These are phyloP conservation scores for Myxozyma mucilagina DNA, from an alignment of 805 yeast genomes.

Conservation along the genomic window DNA sequence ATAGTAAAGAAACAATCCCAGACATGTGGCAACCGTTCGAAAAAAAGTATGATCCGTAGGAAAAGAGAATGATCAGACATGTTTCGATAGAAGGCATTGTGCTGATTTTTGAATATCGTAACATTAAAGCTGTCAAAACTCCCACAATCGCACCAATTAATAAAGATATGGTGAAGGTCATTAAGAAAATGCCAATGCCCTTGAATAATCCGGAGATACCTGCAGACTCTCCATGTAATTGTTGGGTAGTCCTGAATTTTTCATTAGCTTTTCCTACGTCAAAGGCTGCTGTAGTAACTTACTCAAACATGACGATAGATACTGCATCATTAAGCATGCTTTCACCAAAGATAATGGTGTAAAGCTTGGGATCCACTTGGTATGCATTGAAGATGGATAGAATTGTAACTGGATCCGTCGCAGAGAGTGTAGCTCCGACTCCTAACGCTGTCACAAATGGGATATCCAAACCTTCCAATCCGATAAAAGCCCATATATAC, in stretches of 20 bases:
- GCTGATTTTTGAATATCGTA: constrained; percentile 90
- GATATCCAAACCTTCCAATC: constrained; percentile 81
- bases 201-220: constrained; percentile 77
- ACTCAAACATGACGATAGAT: constrained; percentile 95
- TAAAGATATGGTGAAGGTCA: constrained; percentile 89
- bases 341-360: constrained; percentile 97
- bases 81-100: constrained; percentile 97
- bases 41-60: constrained; percentile 94
- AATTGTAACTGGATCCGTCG: constrained; percentile 98
- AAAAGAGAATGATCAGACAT: constrained; percentile 83
- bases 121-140: constrained; percentile 78
- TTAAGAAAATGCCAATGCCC: constrained; percentile 88
- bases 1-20: constrained; percentile 72
- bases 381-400: constrained; percentile 94
- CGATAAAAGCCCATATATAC: constrained; percentile 86
- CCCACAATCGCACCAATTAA: constrained; percentile 89
- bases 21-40: constrained; percentile 99
- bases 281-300: background rate
- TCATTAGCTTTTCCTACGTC: background rate
- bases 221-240: constrained; percentile 84
- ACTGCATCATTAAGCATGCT: constrained; percentile 94
- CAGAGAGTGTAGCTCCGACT: constrained; percentile 95
- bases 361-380: constrained; percentile 95
- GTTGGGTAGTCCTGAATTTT: constrained; percentile 69
- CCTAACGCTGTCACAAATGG: constrained; percentile 96